These are phyloP conservation scores for Aspergillus tamarii DNA, from an alignment of 2,329 filamentous ascomycete genomes.

Conservation along the genomic window DNA sequence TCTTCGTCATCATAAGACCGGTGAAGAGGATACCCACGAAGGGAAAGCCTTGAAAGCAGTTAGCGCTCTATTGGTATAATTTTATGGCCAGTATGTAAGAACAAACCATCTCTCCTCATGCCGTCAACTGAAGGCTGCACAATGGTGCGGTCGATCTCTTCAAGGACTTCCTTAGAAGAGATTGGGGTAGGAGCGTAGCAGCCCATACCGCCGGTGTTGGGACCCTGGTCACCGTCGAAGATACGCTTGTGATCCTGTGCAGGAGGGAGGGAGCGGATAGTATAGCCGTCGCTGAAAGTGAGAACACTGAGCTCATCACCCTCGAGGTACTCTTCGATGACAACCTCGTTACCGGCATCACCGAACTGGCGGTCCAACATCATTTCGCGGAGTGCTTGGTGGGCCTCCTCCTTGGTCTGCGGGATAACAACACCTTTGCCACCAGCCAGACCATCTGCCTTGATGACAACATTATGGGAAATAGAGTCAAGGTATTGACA, in stretches of 20 bases:
- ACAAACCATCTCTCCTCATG: slow-evolving; percentile 75
- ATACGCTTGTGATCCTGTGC: slow-evolving; percentile 98
- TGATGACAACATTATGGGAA: slow-evolving; percentile 81
- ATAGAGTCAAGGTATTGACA: slow-evolving; percentile 73
- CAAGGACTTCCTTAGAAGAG: slow-evolving; percentile 73
- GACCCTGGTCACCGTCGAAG: slow-evolving; percentile 84
- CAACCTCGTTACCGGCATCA: slow-evolving; percentile 82
- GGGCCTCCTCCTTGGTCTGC: slow-evolving; percentile 77
- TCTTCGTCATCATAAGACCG: slow-evolving; percentile 87
- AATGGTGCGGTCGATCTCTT: slow-evolving; percentile 76
- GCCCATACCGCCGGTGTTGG: slow-evolving; percentile 97
- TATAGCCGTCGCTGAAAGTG: slow-evolving; percentile 87
- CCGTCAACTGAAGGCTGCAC: slow-evolving; percentile 88
- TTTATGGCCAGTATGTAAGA: slow-evolving; percentile 54
- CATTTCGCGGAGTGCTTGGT: slow-evolving; percentile 79
- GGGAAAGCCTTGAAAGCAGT: slow-evolving; percentile 36
- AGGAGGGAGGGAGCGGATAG: slow-evolving; percentile 79
- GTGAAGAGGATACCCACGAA: slow-evolving; percentile 51
- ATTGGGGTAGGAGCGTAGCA: slow-evolving; percentile 92
- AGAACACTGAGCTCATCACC: slow-evolving; percentile 92
- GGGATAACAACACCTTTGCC: slow-evolving; percentile 96
- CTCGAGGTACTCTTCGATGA: slow-evolving; percentile 90
- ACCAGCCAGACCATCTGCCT: slow-evolving; percentile 86
- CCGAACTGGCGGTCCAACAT: slow-evolving; percentile 91
- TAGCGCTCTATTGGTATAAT: neutral